Base-by-base conservation (phyloP, 2,329 filamentous ascomycete genomes). In the Colletotrichum echinochloae region DNA sequence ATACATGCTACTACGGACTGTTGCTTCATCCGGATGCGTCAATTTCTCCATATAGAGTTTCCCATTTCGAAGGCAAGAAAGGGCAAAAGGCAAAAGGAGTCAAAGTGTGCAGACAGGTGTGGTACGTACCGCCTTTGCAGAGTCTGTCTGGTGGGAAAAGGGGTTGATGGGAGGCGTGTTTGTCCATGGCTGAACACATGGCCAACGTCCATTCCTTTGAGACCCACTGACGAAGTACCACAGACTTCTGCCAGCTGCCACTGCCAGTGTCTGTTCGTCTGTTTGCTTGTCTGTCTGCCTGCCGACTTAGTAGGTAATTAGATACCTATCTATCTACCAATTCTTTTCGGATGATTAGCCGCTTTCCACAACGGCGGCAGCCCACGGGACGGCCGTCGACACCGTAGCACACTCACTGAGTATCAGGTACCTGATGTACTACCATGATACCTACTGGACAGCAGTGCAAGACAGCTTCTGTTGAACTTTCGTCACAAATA, bases 201-300 rank as follows among this genome's bases (percentile, higher is more conserved):
- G 52, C 12, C 52, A 55, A 55, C 52, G 33, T 37, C 52, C 33
- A 60, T 37, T 60, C 14, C 57, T 37, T 23, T 14, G 57, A 46
- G 37, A 35, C 57, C 41, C 63, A 70, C 66, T 66, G 66, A 62
- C 64, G 33, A 44, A 37, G 23, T n/a, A 51, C 35, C 35, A 60
- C 54, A 69, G 66, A 55, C 66, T 37, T 23, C 39, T 54, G n/a
- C 33, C 52, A 55, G 33, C 12, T 69, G 66, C 41, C 16, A 14
- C 2, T 28, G 12, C 23, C 46, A 26, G 11, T 44, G 8, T 20
- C 41, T 2, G 48, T 18, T 16, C 7, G 57, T 37, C 11, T 30
- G 20, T 59, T 26, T 18, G 57, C n/a, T 33, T 61, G 30, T n/a
- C 48, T 61, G 55, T 41, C 44, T 33, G 30, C 30, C 30, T 33